Evolutionary conservation across 2,329 filamentous ascomycete genomes (phyloP).

Genomic region (Leptographium wingfieldii): DNA sequence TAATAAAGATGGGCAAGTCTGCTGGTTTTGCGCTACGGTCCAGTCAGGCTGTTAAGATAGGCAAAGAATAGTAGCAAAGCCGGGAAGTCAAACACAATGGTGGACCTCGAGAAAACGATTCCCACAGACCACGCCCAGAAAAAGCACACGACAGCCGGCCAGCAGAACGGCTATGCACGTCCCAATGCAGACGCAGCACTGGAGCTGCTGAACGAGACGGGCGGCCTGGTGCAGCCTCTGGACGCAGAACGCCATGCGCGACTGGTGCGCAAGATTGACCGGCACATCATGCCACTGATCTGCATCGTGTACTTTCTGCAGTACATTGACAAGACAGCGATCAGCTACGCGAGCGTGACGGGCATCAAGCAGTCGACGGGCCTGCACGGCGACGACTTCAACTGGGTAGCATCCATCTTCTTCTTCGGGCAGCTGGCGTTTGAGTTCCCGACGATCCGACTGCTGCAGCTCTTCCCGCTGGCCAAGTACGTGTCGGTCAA

Average conservation of each 20-base stretch:
- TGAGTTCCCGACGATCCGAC: constrained; percentile 4
- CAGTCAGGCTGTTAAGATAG: too few relatives aligned
- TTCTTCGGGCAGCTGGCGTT: constrained; percentile 6
- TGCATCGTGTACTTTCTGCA: constrained; percentile 8
- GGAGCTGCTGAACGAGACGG: not conserved
- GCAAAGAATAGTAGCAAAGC: too few relatives aligned
- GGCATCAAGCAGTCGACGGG: constrained; percentile 1
- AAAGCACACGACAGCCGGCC: not conserved
- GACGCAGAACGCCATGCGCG: not conserved
- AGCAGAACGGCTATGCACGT: not conserved
- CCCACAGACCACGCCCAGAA: not conserved
- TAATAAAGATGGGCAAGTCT: too few relatives aligned
- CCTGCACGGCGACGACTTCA: constrained; percentile 5
- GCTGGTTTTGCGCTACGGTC: too few relatives aligned
- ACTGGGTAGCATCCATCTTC: constrained; percentile 6
- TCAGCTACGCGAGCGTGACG: constrained; percentile 6
- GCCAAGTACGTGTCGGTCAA: constrained; percentile 5
- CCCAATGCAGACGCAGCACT: not conserved
- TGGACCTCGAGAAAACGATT: not conserved
- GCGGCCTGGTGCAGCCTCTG: not conserved
- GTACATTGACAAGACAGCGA: constrained; percentile 8
- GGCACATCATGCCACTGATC: constrained; percentile 9
- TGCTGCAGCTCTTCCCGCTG: constrained; percentile 5
- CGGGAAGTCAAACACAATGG: not conserved
- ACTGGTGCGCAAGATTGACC: constrained; percentile 5